phyloP scores from a whole-genome alignment of 768 basidiomycete species.

The Pleurotus citrinopileatus region DNA sequence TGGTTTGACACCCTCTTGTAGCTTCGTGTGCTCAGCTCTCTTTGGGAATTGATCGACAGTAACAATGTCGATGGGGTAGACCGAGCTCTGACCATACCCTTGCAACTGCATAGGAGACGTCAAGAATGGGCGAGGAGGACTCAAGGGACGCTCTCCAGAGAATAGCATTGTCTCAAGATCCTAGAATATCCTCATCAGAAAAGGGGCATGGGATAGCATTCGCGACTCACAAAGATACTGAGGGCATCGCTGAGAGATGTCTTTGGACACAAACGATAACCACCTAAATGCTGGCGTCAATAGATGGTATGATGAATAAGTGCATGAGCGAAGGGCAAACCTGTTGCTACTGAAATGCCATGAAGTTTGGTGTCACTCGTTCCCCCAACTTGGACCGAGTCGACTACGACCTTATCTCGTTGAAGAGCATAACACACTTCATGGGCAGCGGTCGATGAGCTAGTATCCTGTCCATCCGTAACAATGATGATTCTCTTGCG shows the following conservation, averaged over 20 bases:
- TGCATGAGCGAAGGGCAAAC: slow-evolving; percentile 8
- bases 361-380: slow-evolving; percentile 17
- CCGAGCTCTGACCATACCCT: slow-evolving; percentile 10
- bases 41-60: slow-evolving; percentile 23
- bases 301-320: background rate
- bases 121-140: slow-evolving; percentile 10
- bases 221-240: slow-evolving; percentile 23
- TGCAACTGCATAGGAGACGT: background rate
- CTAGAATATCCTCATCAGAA: slow-evolving; percentile 10
- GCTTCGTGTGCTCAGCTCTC: slow-evolving; percentile 19
- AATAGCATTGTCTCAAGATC: slow-evolving; percentile 27
- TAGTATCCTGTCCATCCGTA: slow-evolving; percentile 26
- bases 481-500: slow-evolving; percentile 25
- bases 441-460: slow-evolving; percentile 12
- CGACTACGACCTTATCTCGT: slow-evolving; percentile 19
- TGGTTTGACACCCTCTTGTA: slow-evolving; percentile 18
- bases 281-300: slow-evolving; percentile 16
- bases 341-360: slow-evolving; percentile 25
- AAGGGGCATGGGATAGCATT: background rate
- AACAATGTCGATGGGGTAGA: slow-evolving; percentile 20
- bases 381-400: slow-evolving; percentile 26
- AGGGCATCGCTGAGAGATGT: slow-evolving; percentile 25
- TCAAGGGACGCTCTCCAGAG: slow-evolving; percentile 21
- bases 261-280: slow-evolving; percentile 25
- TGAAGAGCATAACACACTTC: slow-evolving; percentile 21